These are phyloP conservation scores for Piromyces sp. DNA, from an alignment of 192 early-diverging fungal species.

Conservation along the genomic window DNA sequence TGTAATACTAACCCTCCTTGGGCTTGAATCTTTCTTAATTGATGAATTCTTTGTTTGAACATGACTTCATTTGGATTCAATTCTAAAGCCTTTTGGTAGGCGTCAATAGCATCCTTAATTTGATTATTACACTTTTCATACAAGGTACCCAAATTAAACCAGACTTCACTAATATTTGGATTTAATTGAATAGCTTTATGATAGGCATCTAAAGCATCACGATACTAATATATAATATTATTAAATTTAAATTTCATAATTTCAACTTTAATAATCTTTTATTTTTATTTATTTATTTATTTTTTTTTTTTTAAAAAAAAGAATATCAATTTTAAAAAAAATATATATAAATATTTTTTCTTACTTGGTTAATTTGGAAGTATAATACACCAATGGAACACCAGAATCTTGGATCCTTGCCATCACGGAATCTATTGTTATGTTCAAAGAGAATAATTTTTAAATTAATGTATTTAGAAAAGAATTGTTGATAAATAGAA, in stretches of 20 bases:
- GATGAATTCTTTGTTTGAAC: constrained; percentile 55
- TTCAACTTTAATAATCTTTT: too few species aligned
- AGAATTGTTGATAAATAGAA: too few species aligned
- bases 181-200: constrained; percentile 83
- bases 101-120: constrained; percentile 87
- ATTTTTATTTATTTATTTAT: too few species aligned
- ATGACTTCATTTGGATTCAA: constrained; percentile 75
- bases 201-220: constrained; percentile 94
- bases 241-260: too few species aligned
- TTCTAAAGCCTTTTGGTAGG: constrained; percentile 82
- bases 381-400: constrained; percentile 97
- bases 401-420: constrained; percentile 91
- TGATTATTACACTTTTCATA: constrained; percentile 98
- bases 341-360: too few species aligned
- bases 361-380: constrained; percentile 78
- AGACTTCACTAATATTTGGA: constrained; percentile 88
- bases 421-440: constrained; percentile 49
- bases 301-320: too few species aligned
- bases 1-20: neutral
- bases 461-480: too few species aligned
- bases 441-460: too few species aligned
- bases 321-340: too few species aligned
- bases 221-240: constrained; percentile 27
- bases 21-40: neutral
- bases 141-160: constrained; percentile 90